These are phyloP conservation scores for Myochromella boudieri DNA, from an alignment of 768 basidiomycete genomes.

Conservation along the genomic window DNA sequence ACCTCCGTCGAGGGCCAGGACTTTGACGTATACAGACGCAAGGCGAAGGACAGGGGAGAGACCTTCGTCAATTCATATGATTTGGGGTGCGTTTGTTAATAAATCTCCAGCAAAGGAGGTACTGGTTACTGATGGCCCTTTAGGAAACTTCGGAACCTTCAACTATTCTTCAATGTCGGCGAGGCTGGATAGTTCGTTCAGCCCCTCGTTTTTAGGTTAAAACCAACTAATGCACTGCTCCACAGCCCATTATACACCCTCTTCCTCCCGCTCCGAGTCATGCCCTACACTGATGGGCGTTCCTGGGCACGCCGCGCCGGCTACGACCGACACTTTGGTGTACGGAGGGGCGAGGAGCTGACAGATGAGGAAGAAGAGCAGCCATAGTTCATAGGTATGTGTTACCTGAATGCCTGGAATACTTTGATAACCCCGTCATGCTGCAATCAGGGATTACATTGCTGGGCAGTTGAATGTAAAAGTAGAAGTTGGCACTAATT, in stretches of 20 bases:
- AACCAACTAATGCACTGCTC: background rate
- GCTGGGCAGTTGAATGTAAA: too few species aligned
- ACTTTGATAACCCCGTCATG: too few species aligned
- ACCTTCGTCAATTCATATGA: constrained; percentile 91
- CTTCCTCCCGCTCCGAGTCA: constrained; percentile 76
- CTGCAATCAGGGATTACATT: too few species aligned
- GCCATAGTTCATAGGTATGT: constrained; percentile 13
- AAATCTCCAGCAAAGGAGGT: background rate
- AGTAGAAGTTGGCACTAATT: too few species aligned
- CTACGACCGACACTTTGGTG: constrained; percentile 57
- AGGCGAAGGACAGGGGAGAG: constrained; percentile 72
- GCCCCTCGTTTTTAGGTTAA: background rate
- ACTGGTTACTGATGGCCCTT: background rate
- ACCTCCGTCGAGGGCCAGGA: constrained; percentile 92
- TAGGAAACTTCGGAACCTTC: constrained; percentile 65
- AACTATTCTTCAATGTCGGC: constrained; percentile 87
- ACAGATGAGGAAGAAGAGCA: constrained; percentile 80
- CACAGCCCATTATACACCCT: constrained; percentile 74
- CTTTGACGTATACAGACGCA: constrained; percentile 69
- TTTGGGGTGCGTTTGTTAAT: constrained; percentile 55
- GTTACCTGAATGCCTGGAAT: background rate
- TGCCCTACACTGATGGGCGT: constrained; percentile 83
- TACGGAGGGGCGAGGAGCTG: constrained; percentile 79
- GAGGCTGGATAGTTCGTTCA: constrained; percentile 74
- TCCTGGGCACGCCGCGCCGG: constrained; percentile 75